Conservation (phyloP, 306 rosid genomes). For the Fagus crenata region DNA sequence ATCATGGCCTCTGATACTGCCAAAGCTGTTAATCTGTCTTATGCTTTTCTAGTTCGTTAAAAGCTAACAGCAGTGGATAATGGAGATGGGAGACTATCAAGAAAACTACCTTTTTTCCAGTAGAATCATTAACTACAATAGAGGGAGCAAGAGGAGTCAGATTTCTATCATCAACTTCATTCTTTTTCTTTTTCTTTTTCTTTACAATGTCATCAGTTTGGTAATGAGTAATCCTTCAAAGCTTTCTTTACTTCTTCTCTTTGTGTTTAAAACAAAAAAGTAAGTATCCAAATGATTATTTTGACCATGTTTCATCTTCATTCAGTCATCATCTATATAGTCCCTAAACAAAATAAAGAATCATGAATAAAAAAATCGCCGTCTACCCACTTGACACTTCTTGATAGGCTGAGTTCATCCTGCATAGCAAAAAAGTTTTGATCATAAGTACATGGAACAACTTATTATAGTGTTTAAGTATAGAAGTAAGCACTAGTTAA, state of each 20-base stretch:
- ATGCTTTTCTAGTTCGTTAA: slow-evolving; percentile 22
- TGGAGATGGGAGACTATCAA: slow-evolving; percentile 23
- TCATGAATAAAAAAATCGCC: slow-evolving; percentile 53
- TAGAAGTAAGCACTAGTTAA: slow-evolving; percentile 19
- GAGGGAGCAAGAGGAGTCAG: slow-evolving; percentile 26
- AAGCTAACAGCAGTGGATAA: slow-evolving; percentile 16
- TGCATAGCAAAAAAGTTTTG: slow-evolving; percentile 42
- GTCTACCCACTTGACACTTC: slow-evolving; percentile 44
- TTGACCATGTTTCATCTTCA: slow-evolving; percentile 57
- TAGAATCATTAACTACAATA: slow-evolving; percentile 30
- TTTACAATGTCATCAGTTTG: slow-evolving; percentile 32
- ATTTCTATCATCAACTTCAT: slow-evolving; percentile 29
- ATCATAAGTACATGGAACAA: slow-evolving; percentile 43
- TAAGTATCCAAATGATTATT: slow-evolving; percentile 54
- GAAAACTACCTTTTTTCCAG: slow-evolving; percentile 35
- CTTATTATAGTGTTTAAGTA: slow-evolving; percentile 22
- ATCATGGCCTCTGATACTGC: slow-evolving; percentile 27
- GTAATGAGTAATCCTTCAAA: slow-evolving; percentile 43
- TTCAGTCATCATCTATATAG: slow-evolving; percentile 52
- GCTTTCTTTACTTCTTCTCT: slow-evolving; percentile 31
- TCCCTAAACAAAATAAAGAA: slow-evolving; percentile 61
- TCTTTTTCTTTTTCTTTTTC: slow-evolving; percentile 8
- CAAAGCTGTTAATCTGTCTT: slow-evolving; percentile 32
- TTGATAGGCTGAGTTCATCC: slow-evolving; percentile 37
- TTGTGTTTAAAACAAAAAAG: slow-evolving; percentile 39